Base-by-base conservation (phyloP, 2,329 filamentous ascomycete genomes). In the Fusarium keratoplasticum region DNA sequence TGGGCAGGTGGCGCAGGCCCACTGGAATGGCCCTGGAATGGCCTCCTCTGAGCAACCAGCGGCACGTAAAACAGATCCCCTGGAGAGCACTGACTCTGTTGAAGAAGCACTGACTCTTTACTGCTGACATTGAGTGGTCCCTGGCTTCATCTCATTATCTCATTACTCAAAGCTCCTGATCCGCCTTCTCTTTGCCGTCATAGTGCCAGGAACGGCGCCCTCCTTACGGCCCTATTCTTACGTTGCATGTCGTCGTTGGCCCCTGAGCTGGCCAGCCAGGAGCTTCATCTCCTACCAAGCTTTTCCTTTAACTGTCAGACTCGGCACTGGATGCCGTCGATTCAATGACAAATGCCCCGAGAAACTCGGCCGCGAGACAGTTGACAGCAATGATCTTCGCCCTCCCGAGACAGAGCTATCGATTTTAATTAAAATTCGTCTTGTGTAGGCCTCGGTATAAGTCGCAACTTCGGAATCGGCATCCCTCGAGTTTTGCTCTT, bases 201-300 rank as follows among this genome's bases (percentile, higher is more conserved):
- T 66, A 50, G 64, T 47, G 47, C 40, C 44, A 74, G 64, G 44
- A 64, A 74, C 71, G 67, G 67, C 66, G 66, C 54, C 58, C 47
- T 38, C 61, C 65, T 54, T 18, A 22, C 52, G 67, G 54, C 67
- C 22, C 59, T 64, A 54, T 50, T 70, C 27, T 22, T 68, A 58
- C 16, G 31, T 27, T 29, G 33, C 40, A n/a, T 25, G 44, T 52
- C 38, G 54, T 62, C 44, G 25, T 42, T 29, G 16, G 9, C 22
- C 35, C 35, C 62, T 25, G 55, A 60, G 22, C 22, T n/a, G 22
- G 29, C 35, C 3, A n/a, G 36, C 8, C 33, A 44, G 35, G 47
- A 38, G 18, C 22, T 57, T 57, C 68, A 33, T 69, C 52, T 61
- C 44, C 50, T 33, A 44, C 27, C 60, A 36, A 52, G 42, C 59